Evolutionary conservation across 2,329 filamentous ascomycete genomes (phyloP).

Genomic region (Botrytis paeoniae): DNA sequence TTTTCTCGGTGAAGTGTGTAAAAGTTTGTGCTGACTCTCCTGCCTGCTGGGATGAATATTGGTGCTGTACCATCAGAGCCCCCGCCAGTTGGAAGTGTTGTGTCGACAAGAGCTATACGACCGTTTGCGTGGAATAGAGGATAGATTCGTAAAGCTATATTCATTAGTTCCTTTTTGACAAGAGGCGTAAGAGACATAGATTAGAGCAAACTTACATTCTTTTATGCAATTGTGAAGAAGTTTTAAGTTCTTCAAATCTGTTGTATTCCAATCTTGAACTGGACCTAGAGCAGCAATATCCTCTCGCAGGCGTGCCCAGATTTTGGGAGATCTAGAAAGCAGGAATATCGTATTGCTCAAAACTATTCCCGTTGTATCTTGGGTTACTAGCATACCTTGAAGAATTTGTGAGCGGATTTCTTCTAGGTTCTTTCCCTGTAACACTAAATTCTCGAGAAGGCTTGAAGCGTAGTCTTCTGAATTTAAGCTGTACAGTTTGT

Average conservation of each 20-base stretch:
- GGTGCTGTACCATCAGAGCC: slow-evolving; percentile 21
- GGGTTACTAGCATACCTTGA: slow-evolving; percentile 5
- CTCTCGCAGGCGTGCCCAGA: not conserved
- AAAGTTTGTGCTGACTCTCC: slow-evolving; percentile 5
- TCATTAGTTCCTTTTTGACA: not conserved
- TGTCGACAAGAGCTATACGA: slow-evolving; percentile 20
- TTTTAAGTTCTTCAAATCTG: not conserved
- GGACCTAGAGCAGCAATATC: not conserved
- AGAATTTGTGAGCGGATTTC: slow-evolving; percentile 16
- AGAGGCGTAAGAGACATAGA: rapidly evolving
- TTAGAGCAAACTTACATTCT: not conserved
- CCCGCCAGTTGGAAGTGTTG: slow-evolving; percentile 25
- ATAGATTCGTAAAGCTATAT: slow-evolving; percentile 27
- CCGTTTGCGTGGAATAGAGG: slow-evolving; percentile 26
- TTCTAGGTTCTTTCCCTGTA: too few species aligned
- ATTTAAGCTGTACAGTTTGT: not conserved
- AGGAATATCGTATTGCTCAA: slow-evolving; percentile 11
- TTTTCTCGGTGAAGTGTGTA: slow-evolving; percentile 12
- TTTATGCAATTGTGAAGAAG: slow-evolving; percentile 7
- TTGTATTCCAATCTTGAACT: not conserved
- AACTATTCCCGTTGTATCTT: slow-evolving; percentile 16
- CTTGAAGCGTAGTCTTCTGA: not conserved
- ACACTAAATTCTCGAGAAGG: not conserved
- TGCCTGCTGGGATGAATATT: slow-evolving; percentile 23
- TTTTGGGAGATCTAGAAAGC: not conserved